Percentiles rank a stretch among this genome's conserved stretches.
phyloP scores from a whole-genome alignment of 1,284 basidiomycete genomes.

The Somion occarium region DNA sequence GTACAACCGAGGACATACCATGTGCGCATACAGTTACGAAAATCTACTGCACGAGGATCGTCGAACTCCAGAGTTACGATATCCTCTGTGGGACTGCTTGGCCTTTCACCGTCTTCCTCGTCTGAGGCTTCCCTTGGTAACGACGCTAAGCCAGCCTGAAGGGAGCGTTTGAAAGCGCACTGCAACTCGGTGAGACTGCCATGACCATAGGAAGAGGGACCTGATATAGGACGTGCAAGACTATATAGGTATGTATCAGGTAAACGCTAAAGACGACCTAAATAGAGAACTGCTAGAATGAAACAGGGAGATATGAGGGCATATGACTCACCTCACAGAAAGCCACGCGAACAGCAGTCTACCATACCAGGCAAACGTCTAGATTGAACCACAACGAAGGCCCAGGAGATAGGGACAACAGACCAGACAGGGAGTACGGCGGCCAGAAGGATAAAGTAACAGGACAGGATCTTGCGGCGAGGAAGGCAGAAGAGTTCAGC shows the following conservation, averaged over 20 bases:
- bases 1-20: slow-evolving; percentile 33
- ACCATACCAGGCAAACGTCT: slow-evolving; percentile 35
- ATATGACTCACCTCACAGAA: slow-evolving; percentile 51
- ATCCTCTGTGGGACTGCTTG: slow-evolving; percentile 57
- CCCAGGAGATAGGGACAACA: slow-evolving; percentile 66
- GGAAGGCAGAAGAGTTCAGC: slow-evolving; percentile 25
- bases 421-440: slow-evolving; percentile 70
- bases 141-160: slow-evolving; percentile 60
- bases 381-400: slow-evolving; percentile 49
- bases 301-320: slow-evolving; percentile 5
- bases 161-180: slow-evolving; percentile 50
- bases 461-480: slow-evolving; percentile 41
- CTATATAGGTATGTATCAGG: slow-evolving; percentile 61
- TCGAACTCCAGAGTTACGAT: slow-evolving; percentile 51
- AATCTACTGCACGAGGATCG: slow-evolving; percentile 75
- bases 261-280: slow-evolving; percentile 80
- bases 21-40: slow-evolving; percentile 64
- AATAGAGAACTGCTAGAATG: neutral
- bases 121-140: slow-evolving; percentile 49
- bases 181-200: slow-evolving; percentile 53
- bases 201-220: slow-evolving; percentile 41
- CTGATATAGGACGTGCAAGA: slow-evolving; percentile 51
- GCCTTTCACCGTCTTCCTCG: slow-evolving; percentile 43
- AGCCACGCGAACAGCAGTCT: slow-evolving; percentile 42
- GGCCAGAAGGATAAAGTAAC: slow-evolving; percentile 53